phyloP scores from a whole-genome alignment of 2,329 filamentous ascomycete genomes.

The Aciculosporium take region DNA sequence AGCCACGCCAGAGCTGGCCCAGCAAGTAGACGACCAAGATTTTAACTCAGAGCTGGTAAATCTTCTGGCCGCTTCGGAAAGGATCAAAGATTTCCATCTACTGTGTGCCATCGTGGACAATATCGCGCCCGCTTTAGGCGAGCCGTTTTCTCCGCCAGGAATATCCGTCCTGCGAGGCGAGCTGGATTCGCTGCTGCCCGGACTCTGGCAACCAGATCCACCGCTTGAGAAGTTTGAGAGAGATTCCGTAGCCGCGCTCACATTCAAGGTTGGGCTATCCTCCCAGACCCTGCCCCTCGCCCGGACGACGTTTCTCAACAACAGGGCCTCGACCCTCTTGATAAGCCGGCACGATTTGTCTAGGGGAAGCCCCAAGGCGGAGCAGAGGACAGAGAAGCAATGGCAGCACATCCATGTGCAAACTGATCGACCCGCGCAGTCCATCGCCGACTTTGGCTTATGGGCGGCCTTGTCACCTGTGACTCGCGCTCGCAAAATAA shows the following conservation, averaged over 20 bases:
- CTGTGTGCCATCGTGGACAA: slow-evolving; percentile 43
- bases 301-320: slow-evolving; percentile 66
- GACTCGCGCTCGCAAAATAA: slow-evolving; percentile 46
- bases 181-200: slow-evolving; percentile 27
- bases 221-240: slow-evolving; percentile 15
- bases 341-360: slow-evolving; percentile 19
- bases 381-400: slow-evolving; percentile 20
- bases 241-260: slow-evolving; percentile 27
- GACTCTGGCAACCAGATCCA: slow-evolving; percentile 25
- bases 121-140: slow-evolving; percentile 24
- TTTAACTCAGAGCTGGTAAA: slow-evolving; percentile 30
- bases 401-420: slow-evolving; percentile 23
- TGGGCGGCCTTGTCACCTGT: slow-evolving; percentile 44
- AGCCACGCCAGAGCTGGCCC: slow-evolving; percentile 32
- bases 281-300: slow-evolving; percentile 50
- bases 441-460: slow-evolving; percentile 14
- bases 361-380: slow-evolving; percentile 10
- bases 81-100: slow-evolving; percentile 28
- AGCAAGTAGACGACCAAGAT: slow-evolving; percentile 29
- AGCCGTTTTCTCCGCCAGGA: slow-evolving; percentile 23
- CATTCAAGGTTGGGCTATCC: slow-evolving; percentile 23
- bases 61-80: slow-evolving; percentile 29
- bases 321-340: slow-evolving; percentile 43
- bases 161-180: slow-evolving; percentile 38
- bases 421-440: slow-evolving; percentile 9